Evolutionary conservation across 2,329 filamentous ascomycete species (phyloP).

Genomic region (Cladophialophora bantiana): DNA sequence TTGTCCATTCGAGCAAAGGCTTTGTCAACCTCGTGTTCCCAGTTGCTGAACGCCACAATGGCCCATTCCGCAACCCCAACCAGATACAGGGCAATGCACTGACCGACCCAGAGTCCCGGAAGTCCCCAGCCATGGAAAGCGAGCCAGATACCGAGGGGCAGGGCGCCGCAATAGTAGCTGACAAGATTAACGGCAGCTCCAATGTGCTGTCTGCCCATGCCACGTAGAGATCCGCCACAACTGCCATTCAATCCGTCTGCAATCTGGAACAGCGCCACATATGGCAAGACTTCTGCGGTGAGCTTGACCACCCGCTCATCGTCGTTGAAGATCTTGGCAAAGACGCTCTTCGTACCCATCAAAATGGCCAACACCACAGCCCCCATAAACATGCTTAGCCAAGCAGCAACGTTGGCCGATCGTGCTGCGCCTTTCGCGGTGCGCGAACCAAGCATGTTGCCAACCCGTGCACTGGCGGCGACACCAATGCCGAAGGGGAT

Average conservation of each 20-base stretch:
- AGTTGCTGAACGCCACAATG: slow-evolving; percentile 78
- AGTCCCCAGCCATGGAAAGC: slow-evolving; percentile 88
- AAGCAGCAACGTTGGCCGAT: slow-evolving; percentile 76
- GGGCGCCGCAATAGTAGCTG: slow-evolving; percentile 81
- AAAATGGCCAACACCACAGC: slow-evolving; percentile 70
- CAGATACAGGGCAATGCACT: slow-evolving; percentile 80
- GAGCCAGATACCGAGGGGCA: slow-evolving; percentile 82
- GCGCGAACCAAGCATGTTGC: slow-evolving; percentile 77
- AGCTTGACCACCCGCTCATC: slow-evolving; percentile 74
- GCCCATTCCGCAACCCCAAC: slow-evolving; percentile 80
- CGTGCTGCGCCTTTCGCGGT: slow-evolving; percentile 70
- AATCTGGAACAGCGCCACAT: slow-evolving; percentile 87
- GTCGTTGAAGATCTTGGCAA: slow-evolving; percentile 82
- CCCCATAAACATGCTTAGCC: slow-evolving; percentile 74
- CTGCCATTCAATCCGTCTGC: slow-evolving; percentile 86
- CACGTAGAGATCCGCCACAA: slow-evolving; percentile 79
- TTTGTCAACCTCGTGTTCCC: slow-evolving; percentile 73
- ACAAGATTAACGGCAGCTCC: slow-evolving; percentile 82
- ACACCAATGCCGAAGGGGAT: slow-evolving; percentile 88
- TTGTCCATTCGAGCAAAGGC: slow-evolving; percentile 75
- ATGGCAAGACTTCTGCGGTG: slow-evolving; percentile 82
- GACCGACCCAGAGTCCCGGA: slow-evolving; percentile 80
- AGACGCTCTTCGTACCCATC: slow-evolving; percentile 73
- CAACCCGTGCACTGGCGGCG: slow-evolving; percentile 77
- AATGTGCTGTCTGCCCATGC: slow-evolving; percentile 86